Base-by-base conservation (phyloP, 2,329 filamentous ascomycete species). In the Geoglossum cookeanum region DNA sequence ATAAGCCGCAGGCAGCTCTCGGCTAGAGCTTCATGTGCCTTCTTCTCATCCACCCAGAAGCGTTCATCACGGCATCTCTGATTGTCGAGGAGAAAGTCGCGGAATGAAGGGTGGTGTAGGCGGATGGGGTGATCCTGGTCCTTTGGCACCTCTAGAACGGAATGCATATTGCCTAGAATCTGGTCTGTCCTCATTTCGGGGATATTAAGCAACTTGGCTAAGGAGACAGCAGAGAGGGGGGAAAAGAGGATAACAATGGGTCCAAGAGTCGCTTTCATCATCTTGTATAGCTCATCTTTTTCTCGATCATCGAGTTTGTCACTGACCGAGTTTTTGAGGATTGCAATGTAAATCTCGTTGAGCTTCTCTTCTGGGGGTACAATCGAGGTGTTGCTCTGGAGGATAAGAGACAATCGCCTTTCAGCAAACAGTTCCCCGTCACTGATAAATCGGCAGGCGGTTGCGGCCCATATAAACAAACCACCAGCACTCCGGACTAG, bases 1-100 rank as follows among this genome's bases (percentile, higher is more conserved):
- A 73, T 65, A 0, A 72, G 58, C 39, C 67, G 39, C 17, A 75
- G 57, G 60, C 71, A 75, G 15, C 61, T 33, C n/a, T 39, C 56
- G 0, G 68, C 67, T 0, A 73, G 57, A 1, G 57, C 60, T 32
- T 63, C 27, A 58, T 75, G 65, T 30, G 65, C 61, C n/a, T 54
- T 58, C 61, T 58, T 71, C 67, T 22, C 22, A 22, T 22, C 22
- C 22, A 22, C 22, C 22, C 22, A 22, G 22, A 22, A 22, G 22
- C 22, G 27, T 74, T 62, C 45, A 72, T 62, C 66, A 67, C 67
- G 60, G 73, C 62, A 58, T 60, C 61, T 64, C 9, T 64, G 55
- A 6, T 60, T 33, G 56, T 69, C 63, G 8, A 69, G 42, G 9
- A 73, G 67, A n/a, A 47, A 47, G 44, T 47, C 44, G 15, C 44